Percentiles rank a stretch among this genome's conserved stretches.
phyloP scores from a whole-genome alignment of 1,284 basidiomycete genomes.

The Moesziomyces sp. region DNA sequence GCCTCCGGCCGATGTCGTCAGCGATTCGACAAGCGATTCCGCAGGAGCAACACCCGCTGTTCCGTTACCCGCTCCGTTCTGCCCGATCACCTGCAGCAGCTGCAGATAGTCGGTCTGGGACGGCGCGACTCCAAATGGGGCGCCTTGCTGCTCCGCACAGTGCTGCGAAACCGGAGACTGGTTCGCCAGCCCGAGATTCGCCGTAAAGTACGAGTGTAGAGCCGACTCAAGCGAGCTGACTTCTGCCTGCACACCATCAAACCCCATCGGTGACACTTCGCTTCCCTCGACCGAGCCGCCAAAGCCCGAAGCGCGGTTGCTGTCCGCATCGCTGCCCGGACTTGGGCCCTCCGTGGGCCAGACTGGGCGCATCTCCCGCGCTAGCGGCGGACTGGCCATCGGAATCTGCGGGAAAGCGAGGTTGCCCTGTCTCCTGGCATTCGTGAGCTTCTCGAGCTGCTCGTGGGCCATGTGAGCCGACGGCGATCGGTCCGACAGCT shows the following conservation, averaged over 20 bases:
- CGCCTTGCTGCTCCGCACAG: background rate
- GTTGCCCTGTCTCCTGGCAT: background rate
- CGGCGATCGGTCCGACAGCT: constrained; percentile 18
- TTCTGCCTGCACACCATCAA: background rate
- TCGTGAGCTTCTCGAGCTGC: constrained; percentile 10
- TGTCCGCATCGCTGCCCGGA: constrained; percentile 7
- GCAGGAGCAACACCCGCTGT: background rate
- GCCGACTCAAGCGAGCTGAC: constrained; percentile 2
- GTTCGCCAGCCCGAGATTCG: background rate
- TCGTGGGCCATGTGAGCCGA: constrained; percentile 16
- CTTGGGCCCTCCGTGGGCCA: background rate
- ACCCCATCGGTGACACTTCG: background rate
- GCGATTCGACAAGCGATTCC: background rate
- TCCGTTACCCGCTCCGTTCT: background rate
- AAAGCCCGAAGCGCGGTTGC: constrained; percentile 5
- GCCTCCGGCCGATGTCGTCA: background rate
- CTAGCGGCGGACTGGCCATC: constrained; percentile 9
- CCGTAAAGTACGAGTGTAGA: constrained; percentile 7
- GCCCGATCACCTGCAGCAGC: constrained; percentile 7
- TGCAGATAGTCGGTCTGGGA: constrained; percentile 8
- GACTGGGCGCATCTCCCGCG: background rate
- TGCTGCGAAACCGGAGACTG: background rate
- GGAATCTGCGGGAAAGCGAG: constrained; percentile 13
- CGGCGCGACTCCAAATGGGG: background rate
- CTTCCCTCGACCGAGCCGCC: constrained; percentile 1